Evolutionary conservation across 805 yeast species (phyloP), one percentile per base, ranked within the genome.

Genomic region (Ogataea philodendri): DNA sequence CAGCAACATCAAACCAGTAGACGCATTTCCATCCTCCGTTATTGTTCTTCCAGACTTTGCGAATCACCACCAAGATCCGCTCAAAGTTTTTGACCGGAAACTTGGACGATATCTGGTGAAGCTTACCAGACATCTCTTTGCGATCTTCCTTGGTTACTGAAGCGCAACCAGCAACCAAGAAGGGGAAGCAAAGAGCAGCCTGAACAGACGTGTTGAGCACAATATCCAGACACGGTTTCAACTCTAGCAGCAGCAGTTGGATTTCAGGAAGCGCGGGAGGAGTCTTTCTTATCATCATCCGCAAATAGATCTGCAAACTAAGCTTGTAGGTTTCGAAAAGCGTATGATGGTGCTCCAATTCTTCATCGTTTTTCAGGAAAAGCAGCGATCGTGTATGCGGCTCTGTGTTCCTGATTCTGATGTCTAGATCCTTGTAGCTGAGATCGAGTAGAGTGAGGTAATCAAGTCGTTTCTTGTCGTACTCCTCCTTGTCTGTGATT

Each of bases 1-100:
- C 51, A 1, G 67, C 49, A 7, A 66, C 48, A 20, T 57, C 58
- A 32, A 54, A 59, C 67, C 68, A 66, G 37, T 62, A 61, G 10
- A 63, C 50, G 39, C 60, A 59, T 13, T 47, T 32, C 10, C 41
- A 40, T 2, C 69, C 69, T 14, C 52, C 41, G 7, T 39, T 26
- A 37, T 65, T 63, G 25, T 48, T 20, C 15, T 50, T 49, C 72
- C 72, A 66, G 5, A 57, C 53, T 25, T 56, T 53, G 27, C 57
- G 48, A 3, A 65, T 46, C 2, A 65, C 53, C 2, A 50, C 45
- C 50, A 59, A 45, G 10, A 58, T 50, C 20, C 55, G 52, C 20
- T 52, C 49, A 25, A 64, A 56, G 27, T 57, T 60, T 30, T 55
- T 48, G 27, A 62, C 65, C 2, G 63, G 63, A 43, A 60, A 57